Conservation (phyloP, 768 basidiomycete species). For the Boletus sp. region DNA sequence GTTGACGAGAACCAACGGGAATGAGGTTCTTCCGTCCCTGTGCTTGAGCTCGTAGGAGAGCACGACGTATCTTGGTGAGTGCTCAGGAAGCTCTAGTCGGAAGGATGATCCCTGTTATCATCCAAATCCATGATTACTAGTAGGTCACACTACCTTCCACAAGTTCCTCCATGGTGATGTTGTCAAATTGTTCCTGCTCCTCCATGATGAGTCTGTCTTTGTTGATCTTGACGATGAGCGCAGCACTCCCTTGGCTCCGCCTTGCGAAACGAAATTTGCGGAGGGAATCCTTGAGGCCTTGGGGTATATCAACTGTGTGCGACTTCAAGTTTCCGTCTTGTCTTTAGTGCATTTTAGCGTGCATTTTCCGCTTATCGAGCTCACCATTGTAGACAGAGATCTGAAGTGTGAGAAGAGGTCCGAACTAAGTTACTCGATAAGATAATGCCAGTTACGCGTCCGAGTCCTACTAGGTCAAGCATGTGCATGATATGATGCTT, state of each 20-base stretch:
- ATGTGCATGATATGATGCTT: no score
- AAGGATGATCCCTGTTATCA: not conserved
- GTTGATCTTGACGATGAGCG: constrained; percentile 89
- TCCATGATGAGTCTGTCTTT: constrained; percentile 79
- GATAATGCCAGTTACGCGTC: not conserved
- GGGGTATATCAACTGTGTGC: constrained; percentile 81
- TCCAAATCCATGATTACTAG: not conserved
- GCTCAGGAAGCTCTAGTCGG: constrained; percentile 84
- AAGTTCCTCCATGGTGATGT: constrained; percentile 77
- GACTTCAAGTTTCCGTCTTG: constrained; percentile 18
- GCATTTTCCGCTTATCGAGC: not conserved
- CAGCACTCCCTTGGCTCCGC: constrained; percentile 65
- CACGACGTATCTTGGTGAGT: constrained; percentile 81
- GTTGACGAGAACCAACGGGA: constrained; percentile 83
- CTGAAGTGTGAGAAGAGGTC: not conserved
- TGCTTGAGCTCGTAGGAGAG: constrained; percentile 82
- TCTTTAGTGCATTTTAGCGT: not conserved
- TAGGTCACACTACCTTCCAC: constrained; percentile 62
- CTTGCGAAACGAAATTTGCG: constrained; percentile 81
- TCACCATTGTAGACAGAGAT: constrained; percentile 21
- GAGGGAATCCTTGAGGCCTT: constrained; percentile 71
- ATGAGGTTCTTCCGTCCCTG: constrained; percentile 78
- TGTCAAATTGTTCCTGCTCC: constrained; percentile 76
- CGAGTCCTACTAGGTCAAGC: no score
- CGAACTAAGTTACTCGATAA: not conserved